phyloP scores from a whole-genome alignment of 1,139 yeast genomes.

The Trichomonascaceae sp. region DNA sequence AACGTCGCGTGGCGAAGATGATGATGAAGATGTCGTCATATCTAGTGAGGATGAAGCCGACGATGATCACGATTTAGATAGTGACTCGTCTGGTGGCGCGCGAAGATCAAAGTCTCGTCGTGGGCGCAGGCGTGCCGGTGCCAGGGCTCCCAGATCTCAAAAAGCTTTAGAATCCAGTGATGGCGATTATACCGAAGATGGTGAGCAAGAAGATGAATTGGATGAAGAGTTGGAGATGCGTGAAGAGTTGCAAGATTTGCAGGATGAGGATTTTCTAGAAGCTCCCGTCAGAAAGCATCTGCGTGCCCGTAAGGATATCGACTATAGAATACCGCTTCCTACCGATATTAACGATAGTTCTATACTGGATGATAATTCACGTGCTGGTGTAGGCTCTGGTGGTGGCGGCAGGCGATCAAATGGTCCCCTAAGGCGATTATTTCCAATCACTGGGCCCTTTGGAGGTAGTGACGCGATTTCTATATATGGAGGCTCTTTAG shows the following conservation, averaged over 20 bases:
- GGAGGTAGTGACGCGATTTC: conserved; percentile 79
- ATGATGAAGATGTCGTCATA: conserved; percentile 9
- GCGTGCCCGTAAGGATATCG: conserved; percentile 71
- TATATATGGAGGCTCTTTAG: conserved; percentile 87
- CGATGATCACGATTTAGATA: conserved; percentile 16
- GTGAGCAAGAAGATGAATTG: conserved; percentile 19
- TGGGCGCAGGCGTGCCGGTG: conserved; percentile 6
- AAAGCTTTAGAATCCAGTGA: conserved; percentile 8
- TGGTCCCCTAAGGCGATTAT: conserved; percentile 23
- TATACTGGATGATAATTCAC: conserved; percentile 22
- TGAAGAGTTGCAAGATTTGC: conserved; percentile 32
- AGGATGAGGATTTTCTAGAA: conserved; percentile 26
- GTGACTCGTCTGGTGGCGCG: conserved; percentile 21
- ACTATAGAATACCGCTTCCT: conserved; percentile 87
- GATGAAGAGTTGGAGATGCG: conserved; percentile 33
- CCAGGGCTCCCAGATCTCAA: conserved; percentile 12
- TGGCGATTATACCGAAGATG: conserved; percentile 20
- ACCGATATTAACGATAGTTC: conserved; percentile 43
- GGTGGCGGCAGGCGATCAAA: conserved; percentile 19
- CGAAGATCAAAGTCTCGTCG: conserved; percentile 9
- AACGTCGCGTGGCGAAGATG: conserved; percentile 6
- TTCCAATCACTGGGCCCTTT: conserved; percentile 30
- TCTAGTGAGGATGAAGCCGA: conserved; percentile 17
- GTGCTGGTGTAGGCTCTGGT: conserved; percentile 22
- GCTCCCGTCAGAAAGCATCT: conserved; percentile 53